Conservation (phyloP, 495 filamentous ascomycete genomes). For the Pseudomonodictys pantanalensis region DNA sequence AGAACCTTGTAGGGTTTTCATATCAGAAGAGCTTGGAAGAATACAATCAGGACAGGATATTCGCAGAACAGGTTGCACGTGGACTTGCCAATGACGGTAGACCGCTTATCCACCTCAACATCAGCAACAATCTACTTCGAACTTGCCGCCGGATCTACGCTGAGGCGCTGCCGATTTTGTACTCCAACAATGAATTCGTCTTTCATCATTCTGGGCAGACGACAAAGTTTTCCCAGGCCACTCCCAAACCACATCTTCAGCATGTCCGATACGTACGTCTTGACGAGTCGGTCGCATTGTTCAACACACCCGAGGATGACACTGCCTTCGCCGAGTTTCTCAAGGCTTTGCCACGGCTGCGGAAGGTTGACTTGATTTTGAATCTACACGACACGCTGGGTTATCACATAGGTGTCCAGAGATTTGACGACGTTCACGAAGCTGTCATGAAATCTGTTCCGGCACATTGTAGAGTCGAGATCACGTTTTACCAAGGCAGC, state of each 20-base stretch:
- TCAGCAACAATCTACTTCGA: neutral
- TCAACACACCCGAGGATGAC: neutral
- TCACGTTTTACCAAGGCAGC: too few relatives aligned
- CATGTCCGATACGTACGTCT: neutral
- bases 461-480: too few relatives aligned
- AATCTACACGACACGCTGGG: too few relatives aligned
- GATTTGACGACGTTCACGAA: too few relatives aligned
- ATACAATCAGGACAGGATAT: neutral
- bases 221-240: neutral
- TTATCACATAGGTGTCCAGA: too few relatives aligned
- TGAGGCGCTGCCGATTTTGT: neutral
- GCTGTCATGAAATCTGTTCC: too few relatives aligned
- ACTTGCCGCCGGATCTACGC: neutral
- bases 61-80: neutral
- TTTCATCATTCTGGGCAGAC: neutral
- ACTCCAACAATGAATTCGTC: neutral
- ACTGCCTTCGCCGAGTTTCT: neutral
- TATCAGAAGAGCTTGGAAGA: neutral
- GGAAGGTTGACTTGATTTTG: too few relatives aligned
- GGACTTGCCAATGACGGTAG: too few relatives aligned
- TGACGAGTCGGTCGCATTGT: neutral
- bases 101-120: too few relatives aligned
- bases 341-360: too few relatives aligned
- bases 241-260: neutral
- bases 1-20: neutral